These are phyloP conservation scores for Spiraea crenata DNA, from an alignment of 331 rosid genomes.

Conservation along the genomic window DNA sequence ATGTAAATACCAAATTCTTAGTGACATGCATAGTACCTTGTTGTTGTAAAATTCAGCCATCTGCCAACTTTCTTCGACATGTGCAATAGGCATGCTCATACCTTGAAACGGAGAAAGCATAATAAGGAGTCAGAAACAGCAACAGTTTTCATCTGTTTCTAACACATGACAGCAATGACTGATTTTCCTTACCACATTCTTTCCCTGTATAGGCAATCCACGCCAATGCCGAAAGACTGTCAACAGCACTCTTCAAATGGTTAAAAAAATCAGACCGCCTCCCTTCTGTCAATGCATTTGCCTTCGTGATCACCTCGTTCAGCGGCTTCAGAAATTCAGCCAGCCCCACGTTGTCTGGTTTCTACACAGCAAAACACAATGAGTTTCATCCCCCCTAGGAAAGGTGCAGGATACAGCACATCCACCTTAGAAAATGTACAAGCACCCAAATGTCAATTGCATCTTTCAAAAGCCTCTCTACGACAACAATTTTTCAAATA, in stretches of 20 bases:
- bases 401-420: background rate
- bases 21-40: slow-evolving; percentile 60
- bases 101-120: slow-evolving; percentile 44
- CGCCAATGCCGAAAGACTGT: slow-evolving; percentile 92
- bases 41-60: slow-evolving; percentile 96
- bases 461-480: background rate
- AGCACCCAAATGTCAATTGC: background rate
- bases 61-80: slow-evolving; percentile 99
- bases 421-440: background rate
- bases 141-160: background rate
- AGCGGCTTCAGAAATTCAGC: slow-evolving; percentile 86
- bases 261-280: slow-evolving; percentile 82
- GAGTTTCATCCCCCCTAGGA: background rate
- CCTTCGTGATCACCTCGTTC: slow-evolving; percentile 63
- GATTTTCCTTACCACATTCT: slow-evolving; percentile 71
- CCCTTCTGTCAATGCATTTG: slow-evolving; percentile 71
- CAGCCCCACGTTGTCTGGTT: slow-evolving; percentile 69
- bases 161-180: slow-evolving; percentile 20
- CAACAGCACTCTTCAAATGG: slow-evolving; percentile 85
- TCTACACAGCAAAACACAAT: slow-evolving; percentile 45
- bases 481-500: background rate
- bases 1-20: slow-evolving; percentile 17
- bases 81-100: slow-evolving; percentile 97
- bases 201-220: slow-evolving; percentile 92
- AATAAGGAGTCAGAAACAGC: slow-evolving; percentile 24